These are phyloP conservation scores for Nakaseomyces nivariensis DNA, from an alignment of 1,139 yeast genomes.

Conservation along the genomic window DNA sequence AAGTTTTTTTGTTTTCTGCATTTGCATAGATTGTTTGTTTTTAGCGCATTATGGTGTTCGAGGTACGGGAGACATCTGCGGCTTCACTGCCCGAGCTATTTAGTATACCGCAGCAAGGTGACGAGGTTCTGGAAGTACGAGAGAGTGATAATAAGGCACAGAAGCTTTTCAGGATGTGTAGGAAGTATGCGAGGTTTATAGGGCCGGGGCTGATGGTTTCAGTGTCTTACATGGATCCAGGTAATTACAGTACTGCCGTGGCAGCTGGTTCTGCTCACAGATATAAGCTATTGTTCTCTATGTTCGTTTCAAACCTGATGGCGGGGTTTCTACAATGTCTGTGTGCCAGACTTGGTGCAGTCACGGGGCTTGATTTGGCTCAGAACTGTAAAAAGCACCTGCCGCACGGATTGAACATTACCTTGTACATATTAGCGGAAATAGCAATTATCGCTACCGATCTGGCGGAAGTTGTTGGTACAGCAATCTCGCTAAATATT, in stretches of 20 bases:
- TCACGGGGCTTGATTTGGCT: slow-evolving; percentile 69
- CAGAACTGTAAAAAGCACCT: slow-evolving; percentile 63
- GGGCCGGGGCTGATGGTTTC: slow-evolving; percentile 75
- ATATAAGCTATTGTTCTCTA: slow-evolving; percentile 52
- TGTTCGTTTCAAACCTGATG: slow-evolving; percentile 55
- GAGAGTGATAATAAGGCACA: neutral
- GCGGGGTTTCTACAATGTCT: slow-evolving; percentile 64
- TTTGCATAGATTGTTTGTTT: no score
- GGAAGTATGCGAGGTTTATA: slow-evolving; percentile 50
- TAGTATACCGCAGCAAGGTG: neutral
- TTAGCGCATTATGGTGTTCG: neutral
- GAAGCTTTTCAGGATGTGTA: slow-evolving; percentile 10
- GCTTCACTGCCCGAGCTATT: neutral
- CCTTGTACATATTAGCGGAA: slow-evolving; percentile 57
- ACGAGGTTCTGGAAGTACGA: neutral
- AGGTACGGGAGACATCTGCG: neutral
- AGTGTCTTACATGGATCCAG: slow-evolving; percentile 77
- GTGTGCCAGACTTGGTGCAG: slow-evolving; percentile 67
- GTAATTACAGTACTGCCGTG: slow-evolving; percentile 71
- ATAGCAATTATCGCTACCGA: slow-evolving; percentile 73
- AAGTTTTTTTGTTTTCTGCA: no score
- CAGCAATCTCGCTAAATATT: slow-evolving; percentile 65
- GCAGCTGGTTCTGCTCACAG: slow-evolving; percentile 68
- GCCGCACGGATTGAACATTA: slow-evolving; percentile 46
- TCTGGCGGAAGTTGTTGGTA: slow-evolving; percentile 74